phyloP scores from a whole-genome alignment of 2,329 filamentous ascomycete genomes.

The Monilinia fructicola region DNA sequence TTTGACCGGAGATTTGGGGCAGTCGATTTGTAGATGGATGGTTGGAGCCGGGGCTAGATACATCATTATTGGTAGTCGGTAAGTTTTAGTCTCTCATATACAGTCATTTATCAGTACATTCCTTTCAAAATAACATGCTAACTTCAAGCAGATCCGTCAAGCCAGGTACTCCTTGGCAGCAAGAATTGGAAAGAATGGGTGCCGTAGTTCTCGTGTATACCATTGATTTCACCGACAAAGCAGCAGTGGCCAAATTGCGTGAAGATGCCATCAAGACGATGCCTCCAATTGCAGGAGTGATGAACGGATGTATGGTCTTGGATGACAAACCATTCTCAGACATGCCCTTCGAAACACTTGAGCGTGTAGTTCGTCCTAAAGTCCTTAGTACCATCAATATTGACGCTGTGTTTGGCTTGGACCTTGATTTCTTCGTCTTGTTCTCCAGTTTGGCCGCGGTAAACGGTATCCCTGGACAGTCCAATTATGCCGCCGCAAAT shows the following conservation, averaged over 20 bases:
- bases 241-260: conserved; percentile 4
- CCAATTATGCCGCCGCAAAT: conserved; percentile 45
- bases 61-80: conserved; percentile 18
- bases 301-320: conserved; percentile 47
- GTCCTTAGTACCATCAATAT: conserved; percentile 41
- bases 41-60: conserved; percentile 41
- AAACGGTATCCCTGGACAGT: conserved; percentile 41
- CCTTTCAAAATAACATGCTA: not conserved
- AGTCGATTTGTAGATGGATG: conserved; percentile 46
- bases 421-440: conserved; percentile 47
- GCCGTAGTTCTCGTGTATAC: conserved; percentile 24
- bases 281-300: conserved; percentile 44
- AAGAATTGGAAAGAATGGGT: conserved; percentile 26
- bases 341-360: conserved; percentile 36
- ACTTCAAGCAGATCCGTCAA: conserved; percentile 40
- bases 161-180: conserved; percentile 35
- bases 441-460: conserved; percentile 43
- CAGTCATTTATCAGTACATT: not conserved
- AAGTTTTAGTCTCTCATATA: not conserved
- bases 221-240: conserved; percentile 28
- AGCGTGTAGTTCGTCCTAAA: conserved; percentile 41
- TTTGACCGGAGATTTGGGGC: conserved; percentile 40
- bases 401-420: conserved; percentile 38
- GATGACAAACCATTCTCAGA: conserved; percentile 41
- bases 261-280: conserved; percentile 21